Base-by-base conservation (phyloP, 2,329 filamentous ascomycete genomes). In the Aspergillus novofumigatus region DNA sequence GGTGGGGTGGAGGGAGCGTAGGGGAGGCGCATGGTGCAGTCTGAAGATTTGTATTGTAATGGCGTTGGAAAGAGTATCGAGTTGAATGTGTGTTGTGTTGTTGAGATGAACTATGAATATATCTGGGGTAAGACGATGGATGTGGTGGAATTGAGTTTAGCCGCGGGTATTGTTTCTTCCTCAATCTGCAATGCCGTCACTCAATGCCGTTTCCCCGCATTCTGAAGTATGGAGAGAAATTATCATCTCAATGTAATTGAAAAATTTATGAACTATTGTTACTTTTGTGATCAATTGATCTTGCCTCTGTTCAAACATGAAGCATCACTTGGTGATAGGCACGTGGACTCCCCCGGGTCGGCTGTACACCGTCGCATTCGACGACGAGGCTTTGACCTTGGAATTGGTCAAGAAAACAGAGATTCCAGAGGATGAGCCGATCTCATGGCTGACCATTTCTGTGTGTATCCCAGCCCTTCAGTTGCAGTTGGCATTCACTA, bases 401-500 rank as follows among this genome's bases (percentile, higher is more conserved):
- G 83, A 87, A 64, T 76, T 94, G 68, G 78, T 95, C 69, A 92
- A 93, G 78, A 86, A 88, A 66, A 94, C 90, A 1, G 85, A 86
- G 57, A 94, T 95, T 56, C 88, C 90, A 4, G 76, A 89, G 53
- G 89, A 93, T 62, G 90, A 96, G 75, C 90, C 91, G 7, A 94
- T 96, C 64, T 95, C 91, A 58, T 96, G 91, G 91, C 93, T 96
- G 89, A 88, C 90, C 17, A 93, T 95, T 69, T 88, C 91, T 72
- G 90, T 91, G 79, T 77, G 87, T 69, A 20, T 25, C 28, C 25
- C 47, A 6, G 49, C 49, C 7, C 4, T 20, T 11, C n/a, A 23
- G 23, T 11, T 51, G 4, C n/a, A 23, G 23, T 11, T 51, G 4
- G n/a, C 48, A 58, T 9, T 54, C 51, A 8, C 53, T 53, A n/a